Percentiles rank a stretch among this genome's conserved stretches.
phyloP scores from a whole-genome alignment of 2,329 filamentous ascomycete species.

The Teratosphaeria viscida region DNA sequence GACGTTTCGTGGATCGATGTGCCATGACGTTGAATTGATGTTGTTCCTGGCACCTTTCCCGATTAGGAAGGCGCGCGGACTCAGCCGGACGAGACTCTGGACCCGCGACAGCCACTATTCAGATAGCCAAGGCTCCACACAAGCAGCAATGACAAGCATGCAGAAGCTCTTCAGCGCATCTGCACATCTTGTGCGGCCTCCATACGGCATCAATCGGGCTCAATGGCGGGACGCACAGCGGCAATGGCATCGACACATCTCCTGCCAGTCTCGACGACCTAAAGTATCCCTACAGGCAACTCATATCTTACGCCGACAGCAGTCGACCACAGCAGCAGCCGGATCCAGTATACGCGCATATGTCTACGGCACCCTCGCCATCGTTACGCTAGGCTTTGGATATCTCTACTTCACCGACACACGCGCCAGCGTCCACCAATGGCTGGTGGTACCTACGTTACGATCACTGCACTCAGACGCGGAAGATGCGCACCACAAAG shows the following conservation, averaged over 20 bases:
- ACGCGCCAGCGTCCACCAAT: constrained; percentile 43
- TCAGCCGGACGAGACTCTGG: not conserved
- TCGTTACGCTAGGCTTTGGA: constrained; percentile 35
- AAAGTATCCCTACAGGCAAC: not conserved
- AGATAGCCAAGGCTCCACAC: not conserved
- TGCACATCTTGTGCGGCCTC: constrained; percentile 1
- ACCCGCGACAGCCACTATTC: not conserved
- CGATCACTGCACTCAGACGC: constrained; percentile 61
- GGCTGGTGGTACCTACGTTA: constrained; percentile 48
- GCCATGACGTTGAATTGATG: not conserved
- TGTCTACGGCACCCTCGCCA: constrained; percentile 11
- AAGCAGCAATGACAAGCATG: constrained; percentile 12
- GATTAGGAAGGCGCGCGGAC: not conserved
- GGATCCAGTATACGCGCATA: not conserved
- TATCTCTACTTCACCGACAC: constrained; percentile 46
- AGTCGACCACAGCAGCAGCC: not conserved
- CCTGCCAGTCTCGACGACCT: not conserved
- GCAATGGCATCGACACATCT: constrained; percentile 1
- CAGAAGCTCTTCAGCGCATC: constrained; percentile 13
- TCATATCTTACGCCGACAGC: not conserved
- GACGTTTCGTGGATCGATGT: not conserved
- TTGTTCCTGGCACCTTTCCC: not conserved
- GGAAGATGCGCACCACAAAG: constrained; percentile 84
- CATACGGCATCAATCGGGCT: not conserved
- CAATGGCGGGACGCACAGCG: constrained; percentile 2